Evolutionary conservation across 2,329 filamentous ascomycete species (phyloP), one percentile per base, ranked within the genome.

Genomic region (Xylariaceae sp.): DNA sequence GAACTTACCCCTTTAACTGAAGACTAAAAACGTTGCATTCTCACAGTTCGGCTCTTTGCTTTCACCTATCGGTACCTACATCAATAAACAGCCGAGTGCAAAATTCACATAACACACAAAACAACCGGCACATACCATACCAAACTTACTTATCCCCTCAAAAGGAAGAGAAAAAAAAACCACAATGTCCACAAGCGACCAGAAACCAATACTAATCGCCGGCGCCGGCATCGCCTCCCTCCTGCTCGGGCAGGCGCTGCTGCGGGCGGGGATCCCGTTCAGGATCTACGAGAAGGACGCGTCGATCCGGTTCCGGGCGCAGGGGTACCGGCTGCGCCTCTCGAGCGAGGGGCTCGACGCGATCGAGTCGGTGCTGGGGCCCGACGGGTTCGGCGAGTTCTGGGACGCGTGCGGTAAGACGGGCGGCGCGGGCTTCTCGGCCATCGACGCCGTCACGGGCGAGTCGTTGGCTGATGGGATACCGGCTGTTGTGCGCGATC

Each of bases 401-500:
- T 81, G 74, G 70, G 68, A 73, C 31, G 59, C 49, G 2, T 79
- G 75, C 51, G 73, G 75, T 13, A 78, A 80, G 51, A 83, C 78
- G 0, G 76, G 70, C 7, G 77, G 77, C 2, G 51, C 51, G 4
- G 78, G 76, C 0, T 70, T 77, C 44, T 57, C 60, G 0, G 57
- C 60, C 0, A 61, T 77, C 16, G 59, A 82, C 47, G 76, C 76
- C 3, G 49, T 71, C 3, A 78, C 72, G 0, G 76, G 74, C 0
- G 66, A 73, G 44, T 52, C 56, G 19, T 59, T 66, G 6, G 44
- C n/a, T 5, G 37, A 49, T 9, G 34, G 14, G 5, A 17, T 23
- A 3, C 5, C 23, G 1, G 4, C 13, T 12, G 7, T 14, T 7
- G 15, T 32, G 12, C 23, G n/a, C 13, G 32, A 24, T 24, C 6